Evolutionary conservation across 2,329 filamentous ascomycete species (phyloP).

Genomic region (Juglanconis sp.): DNA sequence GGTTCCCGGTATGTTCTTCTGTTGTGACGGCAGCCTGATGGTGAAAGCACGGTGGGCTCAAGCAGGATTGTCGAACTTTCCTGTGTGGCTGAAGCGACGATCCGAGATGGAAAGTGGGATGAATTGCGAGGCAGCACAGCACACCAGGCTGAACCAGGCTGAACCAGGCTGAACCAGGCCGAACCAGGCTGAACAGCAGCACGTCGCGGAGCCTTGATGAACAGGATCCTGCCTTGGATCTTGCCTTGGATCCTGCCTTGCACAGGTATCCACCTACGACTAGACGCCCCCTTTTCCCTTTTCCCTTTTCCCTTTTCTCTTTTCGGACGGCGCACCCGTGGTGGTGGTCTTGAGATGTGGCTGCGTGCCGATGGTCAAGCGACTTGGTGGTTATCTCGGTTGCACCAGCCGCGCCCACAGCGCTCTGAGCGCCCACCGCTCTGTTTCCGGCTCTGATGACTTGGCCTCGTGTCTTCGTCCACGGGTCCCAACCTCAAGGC

Average conservation of each 20-base stretch:
- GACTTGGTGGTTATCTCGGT: background rate
- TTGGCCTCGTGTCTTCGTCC: background rate
- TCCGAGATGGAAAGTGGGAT: background rate
- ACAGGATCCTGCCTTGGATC: background rate
- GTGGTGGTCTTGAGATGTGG: background rate
- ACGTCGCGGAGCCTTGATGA: background rate
- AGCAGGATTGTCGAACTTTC: background rate
- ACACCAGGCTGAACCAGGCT: background rate
- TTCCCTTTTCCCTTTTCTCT: background rate
- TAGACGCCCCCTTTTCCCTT: too few species aligned
- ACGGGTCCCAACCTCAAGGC: background rate
- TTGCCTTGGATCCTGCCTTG: background rate
- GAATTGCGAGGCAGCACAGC: background rate
- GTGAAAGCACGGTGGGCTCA: background rate
- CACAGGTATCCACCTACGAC: background rate
- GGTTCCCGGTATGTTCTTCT: background rate
- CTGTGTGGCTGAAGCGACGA: background rate
- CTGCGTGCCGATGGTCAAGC: background rate
- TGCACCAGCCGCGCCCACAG: background rate
- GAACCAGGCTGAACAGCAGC: background rate
- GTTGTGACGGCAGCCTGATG: background rate
- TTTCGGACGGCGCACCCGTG: background rate
- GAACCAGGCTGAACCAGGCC: too few species aligned
- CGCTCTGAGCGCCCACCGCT: too few species aligned
- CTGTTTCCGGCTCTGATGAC: background rate